A percentile compares a stretch with the other conserved stretches of the same genome.
Conservation (phyloP, 2,329 filamentous ascomycete genomes). For the Raffaelea deltoideospora region DNA sequence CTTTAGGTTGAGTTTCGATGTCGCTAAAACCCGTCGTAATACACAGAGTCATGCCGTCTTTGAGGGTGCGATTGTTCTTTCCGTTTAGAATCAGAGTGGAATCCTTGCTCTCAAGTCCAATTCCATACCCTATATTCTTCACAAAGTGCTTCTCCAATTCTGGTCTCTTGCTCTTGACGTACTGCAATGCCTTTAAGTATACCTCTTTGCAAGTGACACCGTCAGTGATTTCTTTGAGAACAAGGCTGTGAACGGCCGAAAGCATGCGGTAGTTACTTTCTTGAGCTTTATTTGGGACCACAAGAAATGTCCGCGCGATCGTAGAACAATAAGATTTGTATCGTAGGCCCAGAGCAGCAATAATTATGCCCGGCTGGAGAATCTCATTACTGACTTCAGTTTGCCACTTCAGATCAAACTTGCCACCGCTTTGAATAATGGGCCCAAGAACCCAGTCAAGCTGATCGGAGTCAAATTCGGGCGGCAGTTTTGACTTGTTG, state of each 20-base stretch:
- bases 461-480: constrained; percentile 74
- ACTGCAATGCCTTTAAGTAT: constrained; percentile 68
- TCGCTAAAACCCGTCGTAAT: constrained; percentile 84
- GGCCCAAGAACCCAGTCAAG: constrained; percentile 91
- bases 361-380: constrained; percentile 83
- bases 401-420: constrained; percentile 76
- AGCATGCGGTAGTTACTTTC: constrained; percentile 90
- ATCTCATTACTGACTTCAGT: constrained; percentile 66
- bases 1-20: constrained; percentile 75
- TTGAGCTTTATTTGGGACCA: constrained; percentile 92
- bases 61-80: constrained; percentile 70
- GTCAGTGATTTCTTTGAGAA: constrained; percentile 81
- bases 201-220: constrained; percentile 78
- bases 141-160: constrained; percentile 91
- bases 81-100: constrained; percentile 67
- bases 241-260: constrained; percentile 68
- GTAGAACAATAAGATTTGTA: constrained; percentile 94
- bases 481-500: constrained; percentile 60
- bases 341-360: constrained; percentile 78
- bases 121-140: constrained; percentile 80
- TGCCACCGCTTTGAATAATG: constrained; percentile 86
- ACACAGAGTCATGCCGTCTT: constrained; percentile 93
- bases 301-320: constrained; percentile 85
- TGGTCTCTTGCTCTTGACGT: constrained; percentile 81
- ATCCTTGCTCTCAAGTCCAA: constrained; percentile 86